Evolutionary conservation across 2,329 filamentous ascomycete genomes (phyloP).

Genomic region (Aspergillus chevalieri): DNA sequence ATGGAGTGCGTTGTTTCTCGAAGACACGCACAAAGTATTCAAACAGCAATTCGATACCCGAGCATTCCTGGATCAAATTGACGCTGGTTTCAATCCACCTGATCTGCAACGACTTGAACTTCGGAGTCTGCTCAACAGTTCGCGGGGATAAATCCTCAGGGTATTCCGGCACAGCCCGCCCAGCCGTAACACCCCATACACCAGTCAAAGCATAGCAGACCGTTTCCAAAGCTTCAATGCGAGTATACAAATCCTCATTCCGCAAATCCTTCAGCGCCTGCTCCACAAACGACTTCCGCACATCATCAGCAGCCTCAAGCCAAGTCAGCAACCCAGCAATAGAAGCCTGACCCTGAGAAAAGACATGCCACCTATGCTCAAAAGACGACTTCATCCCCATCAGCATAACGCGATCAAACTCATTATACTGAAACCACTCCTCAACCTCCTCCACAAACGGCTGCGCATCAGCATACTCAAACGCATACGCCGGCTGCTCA

Average conservation of each 20-base stretch:
- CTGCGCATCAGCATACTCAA: constrained; percentile 68
- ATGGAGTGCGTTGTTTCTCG: constrained; percentile 28
- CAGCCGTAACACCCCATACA: constrained; percentile 63
- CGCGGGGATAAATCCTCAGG: constrained; percentile 28
- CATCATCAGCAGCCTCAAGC: constrained; percentile 57
- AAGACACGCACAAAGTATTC: constrained; percentile 34
- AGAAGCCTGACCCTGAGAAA: constrained; percentile 32
- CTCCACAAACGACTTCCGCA: constrained; percentile 36
- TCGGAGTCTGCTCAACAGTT: constrained; percentile 35
- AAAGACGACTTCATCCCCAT: constrained; percentile 71
- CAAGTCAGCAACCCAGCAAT: constrained; percentile 49
- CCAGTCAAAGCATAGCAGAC: constrained; percentile 57
- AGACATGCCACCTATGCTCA: constrained; percentile 64
- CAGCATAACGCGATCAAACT: constrained; percentile 75
- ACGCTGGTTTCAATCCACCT: constrained; percentile 42
- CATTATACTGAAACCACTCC: constrained; percentile 94
- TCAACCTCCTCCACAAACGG: constrained; percentile 82
- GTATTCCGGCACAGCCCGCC: constrained; percentile 31
- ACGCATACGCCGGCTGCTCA: constrained; percentile 75
- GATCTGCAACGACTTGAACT: constrained; percentile 44
- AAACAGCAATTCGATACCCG: constrained; percentile 31
- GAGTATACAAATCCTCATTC: constrained; percentile 32
- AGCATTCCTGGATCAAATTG: constrained; percentile 31
- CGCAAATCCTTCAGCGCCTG: constrained; percentile 32
- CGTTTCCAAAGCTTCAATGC: constrained; percentile 42